phyloP scores from a whole-genome alignment of 805 yeast species.

The Brettanomyces nanus region DNA sequence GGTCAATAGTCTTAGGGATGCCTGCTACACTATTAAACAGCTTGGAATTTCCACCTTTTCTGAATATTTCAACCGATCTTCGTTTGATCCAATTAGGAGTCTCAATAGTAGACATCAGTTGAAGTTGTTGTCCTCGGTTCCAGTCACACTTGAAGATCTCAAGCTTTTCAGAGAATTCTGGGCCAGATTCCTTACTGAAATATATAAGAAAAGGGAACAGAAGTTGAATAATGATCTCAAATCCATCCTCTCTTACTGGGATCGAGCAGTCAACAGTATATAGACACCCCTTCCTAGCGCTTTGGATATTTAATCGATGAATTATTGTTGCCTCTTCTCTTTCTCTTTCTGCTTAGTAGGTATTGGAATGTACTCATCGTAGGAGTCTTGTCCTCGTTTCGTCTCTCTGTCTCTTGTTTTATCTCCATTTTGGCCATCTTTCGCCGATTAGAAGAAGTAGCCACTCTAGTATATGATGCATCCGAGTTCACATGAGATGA shows the following conservation, averaged over 20 bases:
- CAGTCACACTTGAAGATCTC: conserved; percentile 25
- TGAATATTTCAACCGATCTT: conserved; percentile 30
- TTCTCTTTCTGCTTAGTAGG: not conserved
- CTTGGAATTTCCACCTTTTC: conserved; percentile 54
- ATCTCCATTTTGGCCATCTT: not conserved
- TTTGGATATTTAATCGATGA: not conserved
- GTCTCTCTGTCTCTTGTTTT: not conserved
- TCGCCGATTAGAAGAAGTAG: not conserved
- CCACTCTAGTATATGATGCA: not conserved
- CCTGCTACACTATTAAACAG: conserved; percentile 33
- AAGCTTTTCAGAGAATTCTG: conserved; percentile 42
- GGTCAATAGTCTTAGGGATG: conserved; percentile 31
- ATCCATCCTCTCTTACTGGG: conserved; percentile 14
- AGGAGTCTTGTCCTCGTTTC: not conserved
- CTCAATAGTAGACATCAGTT: conserved; percentile 15
- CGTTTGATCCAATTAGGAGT: conserved; percentile 13
- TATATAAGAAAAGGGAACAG: conserved; percentile 32
- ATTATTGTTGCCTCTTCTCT: not conserved
- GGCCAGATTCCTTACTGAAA: conserved; percentile 33
- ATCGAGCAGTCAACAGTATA: conserved; percentile 1
- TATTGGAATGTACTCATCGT: not conserved
- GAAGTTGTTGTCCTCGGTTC: conserved; percentile 14
- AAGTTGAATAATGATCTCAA: conserved; percentile 26
- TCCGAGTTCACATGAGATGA: not conserved
- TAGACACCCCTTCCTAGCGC: not conserved